Evolutionary conservation across 208 protist genomes (phyloP).

Genomic region (Leishmania mexicana): DNA sequence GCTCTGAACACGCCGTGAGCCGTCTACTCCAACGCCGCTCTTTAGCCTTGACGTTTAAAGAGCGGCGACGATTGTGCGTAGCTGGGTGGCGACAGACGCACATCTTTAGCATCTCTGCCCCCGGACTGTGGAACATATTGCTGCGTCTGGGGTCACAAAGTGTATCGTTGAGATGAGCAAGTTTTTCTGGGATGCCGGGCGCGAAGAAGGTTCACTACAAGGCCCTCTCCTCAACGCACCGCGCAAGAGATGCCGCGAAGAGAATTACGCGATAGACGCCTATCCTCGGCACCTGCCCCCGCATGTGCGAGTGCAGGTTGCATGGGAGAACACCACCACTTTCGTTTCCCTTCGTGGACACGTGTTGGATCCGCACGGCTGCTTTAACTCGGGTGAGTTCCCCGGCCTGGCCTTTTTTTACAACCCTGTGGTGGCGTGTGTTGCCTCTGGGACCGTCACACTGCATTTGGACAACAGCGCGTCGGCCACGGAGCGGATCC

Average conservation of each 20-base stretch:
- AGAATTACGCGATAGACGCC: not conserved
- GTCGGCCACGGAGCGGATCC: not conserved
- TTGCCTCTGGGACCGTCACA: slow-evolving; percentile 18
- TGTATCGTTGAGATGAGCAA: slow-evolving; percentile 13
- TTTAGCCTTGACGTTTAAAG: not conserved
- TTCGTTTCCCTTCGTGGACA: slow-evolving; percentile 29
- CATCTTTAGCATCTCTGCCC: not conserved
- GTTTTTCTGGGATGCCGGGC: not conserved
- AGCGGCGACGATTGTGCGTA: not conserved
- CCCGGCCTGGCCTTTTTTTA: slow-evolving; percentile 56
- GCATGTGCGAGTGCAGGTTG: slow-evolving; percentile 20
- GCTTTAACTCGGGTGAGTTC: slow-evolving; percentile 40
- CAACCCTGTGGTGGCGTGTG: slow-evolving; percentile 25
- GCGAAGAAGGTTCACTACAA: slow-evolving; percentile 2
- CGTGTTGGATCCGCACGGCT: slow-evolving; percentile 42
- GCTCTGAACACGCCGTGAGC: not conserved
- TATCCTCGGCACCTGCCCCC: slow-evolving; percentile 10
- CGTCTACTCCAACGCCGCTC: not conserved
- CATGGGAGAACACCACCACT: not conserved
- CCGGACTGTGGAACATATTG: not conserved
- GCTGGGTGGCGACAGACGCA: not conserved
- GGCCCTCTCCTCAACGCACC: not conserved
- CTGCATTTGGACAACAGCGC: slow-evolving; percentile 12
- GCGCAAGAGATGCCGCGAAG: slow-evolving; percentile 22
- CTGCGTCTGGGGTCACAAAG: not conserved